phyloP scores from a whole-genome alignment of 148 eudicot species.

The Cornus suecica region DNA sequence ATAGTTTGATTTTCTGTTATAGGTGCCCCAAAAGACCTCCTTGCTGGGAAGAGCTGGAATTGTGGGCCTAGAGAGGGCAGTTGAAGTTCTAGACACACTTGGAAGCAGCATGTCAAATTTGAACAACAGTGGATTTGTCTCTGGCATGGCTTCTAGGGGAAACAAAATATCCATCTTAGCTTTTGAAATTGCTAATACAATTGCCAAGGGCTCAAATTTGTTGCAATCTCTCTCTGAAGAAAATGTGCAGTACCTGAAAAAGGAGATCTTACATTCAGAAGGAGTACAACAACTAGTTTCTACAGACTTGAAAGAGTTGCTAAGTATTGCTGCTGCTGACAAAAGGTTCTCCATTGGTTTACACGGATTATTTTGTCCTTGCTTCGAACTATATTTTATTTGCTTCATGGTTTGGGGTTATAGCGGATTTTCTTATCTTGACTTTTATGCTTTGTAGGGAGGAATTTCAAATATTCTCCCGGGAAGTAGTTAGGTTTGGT shows the following conservation, averaged over 20 bases:
- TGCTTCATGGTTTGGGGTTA: neutral
- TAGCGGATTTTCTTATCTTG: neutral
- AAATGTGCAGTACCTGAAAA: constrained; percentile 52
- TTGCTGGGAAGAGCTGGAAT: constrained; percentile 84
- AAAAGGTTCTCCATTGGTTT: constrained; percentile 52
- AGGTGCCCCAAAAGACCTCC: constrained; percentile 58
- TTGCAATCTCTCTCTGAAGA: constrained; percentile 71
- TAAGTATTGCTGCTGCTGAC: constrained; percentile 76
- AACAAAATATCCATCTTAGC: constrained; percentile 74
- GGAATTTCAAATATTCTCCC: constrained; percentile 70
- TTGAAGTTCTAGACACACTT: constrained; percentile 83
- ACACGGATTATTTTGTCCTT: neutral
- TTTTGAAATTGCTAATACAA: constrained; percentile 94
- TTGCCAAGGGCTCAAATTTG: constrained; percentile 69
- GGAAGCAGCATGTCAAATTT: constrained; percentile 89
- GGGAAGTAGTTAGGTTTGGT: constrained; percentile 88
- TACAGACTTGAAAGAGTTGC: constrained; percentile 61
- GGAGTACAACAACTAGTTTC: constrained; percentile 79
- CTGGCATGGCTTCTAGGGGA: constrained; percentile 63
- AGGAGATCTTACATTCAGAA: constrained; percentile 64
- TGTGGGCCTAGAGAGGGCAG: constrained; percentile 78
- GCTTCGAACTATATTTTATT: neutral
- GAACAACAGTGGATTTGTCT: constrained; percentile 69
- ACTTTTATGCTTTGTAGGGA: constrained; percentile 50
- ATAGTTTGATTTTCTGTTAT: constrained; percentile 10